phyloP scores from a whole-genome alignment of 768 basidiomycete genomes.

The Ephemerocybe angulata region DNA sequence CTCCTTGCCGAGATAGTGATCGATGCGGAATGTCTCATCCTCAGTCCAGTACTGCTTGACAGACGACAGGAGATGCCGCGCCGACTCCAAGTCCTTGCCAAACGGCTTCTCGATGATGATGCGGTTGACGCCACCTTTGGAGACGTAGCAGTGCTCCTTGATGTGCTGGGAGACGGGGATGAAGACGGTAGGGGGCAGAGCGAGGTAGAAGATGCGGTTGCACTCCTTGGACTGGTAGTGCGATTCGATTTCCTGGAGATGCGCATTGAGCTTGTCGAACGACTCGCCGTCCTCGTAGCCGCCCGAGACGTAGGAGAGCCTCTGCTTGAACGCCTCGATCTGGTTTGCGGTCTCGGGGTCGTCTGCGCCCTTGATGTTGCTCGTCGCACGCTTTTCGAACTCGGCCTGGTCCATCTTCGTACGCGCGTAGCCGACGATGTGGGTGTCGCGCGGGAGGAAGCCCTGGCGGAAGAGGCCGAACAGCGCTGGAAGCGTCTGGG shows the following conservation, averaged over 20 bases:
- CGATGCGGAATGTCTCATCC: constrained; percentile 98
- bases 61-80: constrained; percentile 68
- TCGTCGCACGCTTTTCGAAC: constrained; percentile 78
- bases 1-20: constrained; percentile 99
- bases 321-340: constrained; percentile 79
- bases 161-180: constrained; percentile 81
- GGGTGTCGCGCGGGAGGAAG: constrained; percentile 77
- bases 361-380: constrained; percentile 79
- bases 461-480: constrained; percentile 82
- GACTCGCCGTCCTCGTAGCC: constrained; percentile 82
- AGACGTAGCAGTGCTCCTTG: constrained; percentile 74
- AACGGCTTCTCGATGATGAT: constrained; percentile 99
- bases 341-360: constrained; percentile 52
- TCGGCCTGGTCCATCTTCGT: constrained; percentile 89
- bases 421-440: constrained; percentile 95
- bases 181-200: constrained; percentile 96
- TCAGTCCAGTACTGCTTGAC: constrained; percentile 90
- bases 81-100: constrained; percentile 88
- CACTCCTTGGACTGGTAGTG: constrained; percentile 56
- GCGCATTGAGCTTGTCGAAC: constrained; percentile 73
- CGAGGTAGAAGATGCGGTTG: constrained; percentile 95
- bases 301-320: constrained; percentile 81
- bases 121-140: constrained; percentile 71
- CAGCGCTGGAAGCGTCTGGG: constrained; percentile 92
- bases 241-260: constrained; percentile 76